Percentiles rank a stretch among this genome's conserved stretches.
phyloP scores from a whole-genome alignment of 164 flowering plant genomes.

The Aristolochia californica region DNA sequence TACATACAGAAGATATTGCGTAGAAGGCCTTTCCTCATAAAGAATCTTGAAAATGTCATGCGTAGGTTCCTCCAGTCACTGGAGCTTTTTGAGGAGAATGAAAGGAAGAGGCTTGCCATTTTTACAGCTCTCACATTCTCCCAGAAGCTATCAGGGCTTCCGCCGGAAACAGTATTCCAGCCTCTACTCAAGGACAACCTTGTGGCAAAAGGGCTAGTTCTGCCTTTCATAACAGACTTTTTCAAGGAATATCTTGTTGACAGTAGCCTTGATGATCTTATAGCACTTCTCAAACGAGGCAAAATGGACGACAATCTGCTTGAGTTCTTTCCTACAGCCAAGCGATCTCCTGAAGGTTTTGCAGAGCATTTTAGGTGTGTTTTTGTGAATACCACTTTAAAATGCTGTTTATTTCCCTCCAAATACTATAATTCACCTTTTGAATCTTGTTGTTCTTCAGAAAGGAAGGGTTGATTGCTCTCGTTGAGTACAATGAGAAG shows the following conservation, averaged over 20 bases:
- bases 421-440: too few relatives aligned
- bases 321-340: constrained; percentile 75
- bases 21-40: constrained; percentile 85
- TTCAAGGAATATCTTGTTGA: constrained; percentile 91
- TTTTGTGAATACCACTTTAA: not conserved
- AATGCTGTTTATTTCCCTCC: too few relatives aligned
- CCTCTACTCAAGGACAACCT: constrained; percentile 94
- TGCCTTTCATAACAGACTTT: constrained; percentile 80
- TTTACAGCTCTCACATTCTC: constrained; percentile 97
- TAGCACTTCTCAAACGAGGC: constrained; percentile 78
- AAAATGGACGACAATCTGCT: constrained; percentile 91
- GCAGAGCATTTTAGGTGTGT: constrained; percentile 91
- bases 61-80: constrained; percentile 86
- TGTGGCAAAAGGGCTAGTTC: constrained; percentile 91
- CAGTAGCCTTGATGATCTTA: constrained; percentile 87
- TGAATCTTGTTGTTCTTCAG: constrained; percentile 18
- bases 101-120: constrained; percentile 88
- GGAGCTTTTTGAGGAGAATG: constrained; percentile 97
- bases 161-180: constrained; percentile 95
- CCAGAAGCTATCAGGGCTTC: constrained; percentile 93
- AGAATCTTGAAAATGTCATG: constrained; percentile 97
- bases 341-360: constrained; percentile 75
- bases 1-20: constrained; percentile 86
- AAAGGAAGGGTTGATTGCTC: constrained; percentile 54
- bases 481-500: constrained; percentile 91